These are phyloP conservation scores for Anthracocystis panici-leucophaei DNA, from an alignment of 1,284 basidiomycete genomes.

Conservation along the genomic window DNA sequence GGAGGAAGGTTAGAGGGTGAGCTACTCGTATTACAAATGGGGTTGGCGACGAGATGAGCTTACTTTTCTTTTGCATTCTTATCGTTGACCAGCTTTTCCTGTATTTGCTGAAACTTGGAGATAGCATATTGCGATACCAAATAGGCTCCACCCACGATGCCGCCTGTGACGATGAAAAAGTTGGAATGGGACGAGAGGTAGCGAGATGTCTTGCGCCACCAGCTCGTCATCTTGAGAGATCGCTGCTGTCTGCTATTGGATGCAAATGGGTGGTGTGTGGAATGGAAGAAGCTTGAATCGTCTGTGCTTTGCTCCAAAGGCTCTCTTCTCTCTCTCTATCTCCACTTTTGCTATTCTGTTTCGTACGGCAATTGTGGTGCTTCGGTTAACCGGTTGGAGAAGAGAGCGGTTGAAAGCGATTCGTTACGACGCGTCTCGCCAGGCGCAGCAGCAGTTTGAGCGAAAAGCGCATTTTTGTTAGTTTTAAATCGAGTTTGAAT, in stretches of 20 bases:
- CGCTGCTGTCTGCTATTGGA: background rate
- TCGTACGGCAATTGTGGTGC: constrained; percentile 21
- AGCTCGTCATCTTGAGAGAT: constrained; percentile 35
- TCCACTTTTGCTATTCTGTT: constrained; percentile 1
- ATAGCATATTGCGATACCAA: constrained; percentile 77
- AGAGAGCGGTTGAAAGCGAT: constrained; percentile 20
- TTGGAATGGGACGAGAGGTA: constrained; percentile 54
- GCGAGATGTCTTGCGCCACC: constrained; percentile 45
- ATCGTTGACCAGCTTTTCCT: constrained; percentile 77
- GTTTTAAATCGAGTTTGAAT: background rate
- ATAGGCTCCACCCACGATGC: constrained; percentile 77
- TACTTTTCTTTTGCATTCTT: constrained; percentile 80
- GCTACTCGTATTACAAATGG: too few species aligned
- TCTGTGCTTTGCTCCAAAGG: constrained; percentile 1
- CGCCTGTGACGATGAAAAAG: constrained; percentile 69
- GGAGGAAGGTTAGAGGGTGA: constrained; percentile 32
- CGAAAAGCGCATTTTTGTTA: background rate
- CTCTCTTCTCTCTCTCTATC: background rate
- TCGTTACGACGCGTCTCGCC: constrained; percentile 22
- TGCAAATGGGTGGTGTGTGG: constrained; percentile 4
- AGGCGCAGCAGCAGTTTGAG: background rate
- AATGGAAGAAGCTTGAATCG: background rate
- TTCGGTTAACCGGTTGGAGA: constrained; percentile 31
- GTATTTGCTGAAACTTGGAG: constrained; percentile 79
- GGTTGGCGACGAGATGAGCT: constrained; percentile 54